Base-by-base conservation (phyloP, 306 rosid species). In the Ormosia semicastrata region DNA sequence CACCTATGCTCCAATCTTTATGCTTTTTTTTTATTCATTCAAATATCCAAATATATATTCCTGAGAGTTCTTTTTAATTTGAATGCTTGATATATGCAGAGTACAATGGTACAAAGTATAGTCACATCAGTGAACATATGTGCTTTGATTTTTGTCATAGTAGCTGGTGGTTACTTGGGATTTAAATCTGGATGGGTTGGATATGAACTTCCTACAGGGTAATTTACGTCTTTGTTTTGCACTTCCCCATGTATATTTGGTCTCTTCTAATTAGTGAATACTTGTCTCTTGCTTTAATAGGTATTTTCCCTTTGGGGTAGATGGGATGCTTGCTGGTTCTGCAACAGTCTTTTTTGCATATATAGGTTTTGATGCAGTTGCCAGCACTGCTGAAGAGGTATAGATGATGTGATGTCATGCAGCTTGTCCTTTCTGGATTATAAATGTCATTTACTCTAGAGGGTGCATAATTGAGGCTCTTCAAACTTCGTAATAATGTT, bases 271-370 rank as follows among this genome's bases (percentile, higher is more conserved):
- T 69, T 32, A 56, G 17, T 74, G 80, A 66, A 4, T 24, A 34
- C 12, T 54, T 66, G 4, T 41, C 46, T 40, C 29, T 74, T 71
- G 34, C 65, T 81, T 64, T 36, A 9, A 85, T 84, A 95, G 99
- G 89, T 95, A 92, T 75, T 93, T 93, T 39, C 94, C 99, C 58
- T 91, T 87, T 81, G 99, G 98, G 83, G 87, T 90, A 14, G 95
- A 95, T 88, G 99, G 99, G 46, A 85, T 93, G 97, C 93, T 95
- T 79, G 91, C 99, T 30, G 98, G 99, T 86, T 95, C 99, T 78
- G 98, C 99, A 37, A 93, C 98, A 3, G 98, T 89, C 32, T 95
- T 95, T 83, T 93, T 95, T 64, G 94, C 99, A 2, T 93, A 88
- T 74, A 89, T 93, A 44, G 98, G 98, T 82, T 95, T 95, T 87